Evolutionary conservation across 176 grass and related monocot genomes (phyloP), one percentile per base, ranked within the genome.

Genomic region (Oryza australiensis): DNA sequence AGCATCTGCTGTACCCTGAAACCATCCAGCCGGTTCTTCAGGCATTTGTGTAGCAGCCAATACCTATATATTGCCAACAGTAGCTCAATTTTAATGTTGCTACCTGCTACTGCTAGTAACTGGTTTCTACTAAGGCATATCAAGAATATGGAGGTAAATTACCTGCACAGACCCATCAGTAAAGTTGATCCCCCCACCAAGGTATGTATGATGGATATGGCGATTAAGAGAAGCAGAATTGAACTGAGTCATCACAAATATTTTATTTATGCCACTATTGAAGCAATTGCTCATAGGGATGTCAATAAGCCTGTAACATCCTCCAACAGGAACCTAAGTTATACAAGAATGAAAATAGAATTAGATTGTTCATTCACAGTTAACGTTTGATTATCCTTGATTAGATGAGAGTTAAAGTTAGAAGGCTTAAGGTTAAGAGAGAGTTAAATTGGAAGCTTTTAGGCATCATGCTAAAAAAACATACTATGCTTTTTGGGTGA

Each of bases 261-360:
- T 90, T 81, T 97, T 97, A 40, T 93, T 89, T 73, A 97, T 92
- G 37, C 88, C 94, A 14, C 88, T 93, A 35, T 97, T 93, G 69
- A 97, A 92, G 60, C 94, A 97, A 34, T 97, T 97, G 73, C 90
- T 97, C 94, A 97, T 93, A 3, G 90, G 90, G 63, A 97, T 80
- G 76, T 97, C 94, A 3, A 97, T 91, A 34, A 97, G 80, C 76
- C 88, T 86, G 64, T 97, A 91, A 77, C 90, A 91, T 69, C 94
- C 94, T 80, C 94, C 94, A 64, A 97, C 20, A 64, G 94, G 94
- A 37, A 97, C 94, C 94, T 96, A 59, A 15, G 68, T 63, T 66
- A 69, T 66, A n/a, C 9, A 90, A 75, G 28, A 76, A 84, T 9
- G 53, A 27, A 78, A 43, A 84, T 68, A 46, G 34, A 35, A 13